These are phyloP conservation scores for Zymoseptoria ardabiliae DNA, from an alignment of 2,329 filamentous ascomycete genomes.

Conservation along the genomic window DNA sequence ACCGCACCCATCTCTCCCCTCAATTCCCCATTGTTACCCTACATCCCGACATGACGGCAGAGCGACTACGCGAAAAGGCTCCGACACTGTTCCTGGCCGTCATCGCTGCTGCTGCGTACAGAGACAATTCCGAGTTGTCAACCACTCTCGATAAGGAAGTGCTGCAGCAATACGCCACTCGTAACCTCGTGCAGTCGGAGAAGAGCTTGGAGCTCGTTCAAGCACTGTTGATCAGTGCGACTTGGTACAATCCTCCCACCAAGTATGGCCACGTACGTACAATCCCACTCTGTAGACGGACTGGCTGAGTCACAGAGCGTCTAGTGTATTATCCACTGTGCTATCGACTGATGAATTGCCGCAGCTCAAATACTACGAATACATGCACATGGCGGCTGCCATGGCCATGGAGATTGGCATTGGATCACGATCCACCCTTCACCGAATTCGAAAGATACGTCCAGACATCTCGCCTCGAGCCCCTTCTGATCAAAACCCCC, in stretches of 20 bases:
- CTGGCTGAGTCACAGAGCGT: background rate
- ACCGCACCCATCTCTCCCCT: slow-evolving; percentile 52
- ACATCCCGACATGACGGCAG: slow-evolving; percentile 45
- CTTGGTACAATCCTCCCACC: slow-evolving; percentile 45
- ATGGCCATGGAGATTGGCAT: slow-evolving; percentile 43
- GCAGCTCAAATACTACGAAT: slow-evolving; percentile 44
- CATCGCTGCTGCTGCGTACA: slow-evolving; percentile 55
- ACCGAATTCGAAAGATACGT: slow-evolving; percentile 10
- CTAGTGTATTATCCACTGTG: background rate
- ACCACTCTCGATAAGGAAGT: slow-evolving; percentile 42
- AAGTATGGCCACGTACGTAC: slow-evolving; percentile 30
- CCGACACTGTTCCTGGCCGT: slow-evolving; percentile 65
- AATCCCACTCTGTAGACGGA: background rate
- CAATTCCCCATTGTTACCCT: slow-evolving; percentile 60
- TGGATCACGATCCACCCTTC: slow-evolving; percentile 12
- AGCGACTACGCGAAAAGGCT: slow-evolving; percentile 51
- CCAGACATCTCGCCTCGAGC: slow-evolving; percentile 16
- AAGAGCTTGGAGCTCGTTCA: slow-evolving; percentile 48
- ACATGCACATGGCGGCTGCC: slow-evolving; percentile 45
- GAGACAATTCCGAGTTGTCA: slow-evolving; percentile 44
- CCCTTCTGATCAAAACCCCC: slow-evolving; percentile 21
- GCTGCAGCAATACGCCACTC: slow-evolving; percentile 42
- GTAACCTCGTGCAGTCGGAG: slow-evolving; percentile 43
- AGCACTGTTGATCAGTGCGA: slow-evolving; percentile 41
- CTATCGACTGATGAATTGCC: background rate